A percentile compares a stretch with the other conserved stretches of the same genome.
Evolutionary conservation across 2,329 filamentous ascomycete species (phyloP).

Genomic region (Ophiostoma angusticollis): DNA sequence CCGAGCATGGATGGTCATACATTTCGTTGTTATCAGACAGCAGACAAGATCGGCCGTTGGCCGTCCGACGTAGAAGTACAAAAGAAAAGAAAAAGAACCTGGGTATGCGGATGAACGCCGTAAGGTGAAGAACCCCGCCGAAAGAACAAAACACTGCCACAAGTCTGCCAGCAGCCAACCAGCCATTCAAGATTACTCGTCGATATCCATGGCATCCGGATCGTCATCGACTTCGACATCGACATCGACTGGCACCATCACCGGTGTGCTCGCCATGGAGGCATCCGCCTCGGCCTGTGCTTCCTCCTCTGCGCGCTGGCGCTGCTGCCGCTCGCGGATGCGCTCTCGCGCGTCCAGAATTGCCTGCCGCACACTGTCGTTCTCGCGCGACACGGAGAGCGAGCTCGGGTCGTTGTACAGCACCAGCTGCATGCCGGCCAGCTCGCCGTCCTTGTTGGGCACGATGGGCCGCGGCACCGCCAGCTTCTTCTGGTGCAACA

Average conservation of each 20-base stretch:
- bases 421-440: conserved; percentile 59
- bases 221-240: conserved; percentile 24
- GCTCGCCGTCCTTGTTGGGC: conserved; percentile 39
- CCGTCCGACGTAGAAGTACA: too few relatives aligned
- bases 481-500: neutral
- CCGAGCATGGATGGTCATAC: too few relatives aligned
- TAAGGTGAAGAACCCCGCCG: too few relatives aligned
- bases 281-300: conserved; percentile 7
- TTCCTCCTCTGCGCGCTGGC: too few relatives aligned
- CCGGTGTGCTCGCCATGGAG: conserved; percentile 4
- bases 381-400: conserved; percentile 59
- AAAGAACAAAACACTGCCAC: neutral
- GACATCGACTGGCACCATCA: neutral
- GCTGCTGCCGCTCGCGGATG: conserved; percentile 45
- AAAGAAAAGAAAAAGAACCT: too few relatives aligned
- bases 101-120: too few relatives aligned
- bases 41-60: too few relatives aligned
- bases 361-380: conserved; percentile 67
- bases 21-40: too few relatives aligned
- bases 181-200: too few relatives aligned
- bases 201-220: conserved; percentile 56
- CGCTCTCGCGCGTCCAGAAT: conserved; percentile 68
- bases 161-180: too few relatives aligned
- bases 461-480: conserved; percentile 36
- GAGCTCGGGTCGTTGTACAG: conserved; percentile 72